Evolutionary conservation across 305 asterid genomes (phyloP), one percentile per base, ranked within the genome.

Genomic region (Fraxinus dipetala): DNA sequence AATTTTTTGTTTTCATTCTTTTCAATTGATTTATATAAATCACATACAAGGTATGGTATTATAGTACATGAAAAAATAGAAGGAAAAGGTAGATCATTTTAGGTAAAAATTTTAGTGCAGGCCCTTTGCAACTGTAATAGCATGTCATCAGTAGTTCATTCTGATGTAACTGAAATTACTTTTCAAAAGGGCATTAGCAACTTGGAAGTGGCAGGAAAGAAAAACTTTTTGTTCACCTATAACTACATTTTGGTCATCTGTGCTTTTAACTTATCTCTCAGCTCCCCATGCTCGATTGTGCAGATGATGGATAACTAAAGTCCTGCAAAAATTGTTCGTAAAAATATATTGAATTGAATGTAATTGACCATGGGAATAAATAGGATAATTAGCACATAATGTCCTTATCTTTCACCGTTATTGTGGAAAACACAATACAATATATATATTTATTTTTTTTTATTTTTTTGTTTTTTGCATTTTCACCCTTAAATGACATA

Each of bases 231-330:
- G 38, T 72, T 45, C 26, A 75, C 14, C 48, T 40, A 40, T 40
- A 10, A 77, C 30, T 72, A 72, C 61, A 24, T 78, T 38, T 26
- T 74, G 75, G 76, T 56, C 79, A 77, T 48, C 9, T 38, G 38
- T 38, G 36, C 78, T 20, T 28, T 4, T 24, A 30, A 69, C 84
- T 82, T 24, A 36, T 59, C 48, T n/a, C 16, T 85, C 85, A 83
- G 87, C 91, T 84, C 80, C 73, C 93, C 72, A 86, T 84, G 90
- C 94, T 92, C 34, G 91, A 84, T 63, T 85, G 91, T n/a, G 87
- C 24, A 2, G 90, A 86, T 74, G 83, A 43, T 70, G 90, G 85
- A 79, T 76, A 90, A 83, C 94, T 88, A 80, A 87, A 69, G 69
- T 90, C 95, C 7, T 89, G 95, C 98, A 9, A 40, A 9, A 59